Evolutionary conservation across 306 rosid species (phyloP).

Genomic region (Arachis stenosperma): DNA sequence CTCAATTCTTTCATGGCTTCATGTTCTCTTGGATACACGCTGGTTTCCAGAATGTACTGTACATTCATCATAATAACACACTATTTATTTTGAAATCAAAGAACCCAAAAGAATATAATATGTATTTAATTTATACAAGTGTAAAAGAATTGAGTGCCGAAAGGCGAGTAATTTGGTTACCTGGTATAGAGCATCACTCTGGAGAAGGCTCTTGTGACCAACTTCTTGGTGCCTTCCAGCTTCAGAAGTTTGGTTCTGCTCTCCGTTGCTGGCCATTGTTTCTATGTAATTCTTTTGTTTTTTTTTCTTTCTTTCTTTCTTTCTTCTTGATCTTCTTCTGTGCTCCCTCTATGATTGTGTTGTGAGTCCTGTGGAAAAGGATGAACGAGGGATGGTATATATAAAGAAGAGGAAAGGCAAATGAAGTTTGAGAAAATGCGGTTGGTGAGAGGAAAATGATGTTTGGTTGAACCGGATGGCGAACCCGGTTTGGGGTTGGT

Average conservation of each 20-base stretch:
- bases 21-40: slow-evolving; percentile 91
- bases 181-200: slow-evolving; percentile 95
- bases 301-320: background rate
- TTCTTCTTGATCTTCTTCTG: background rate
- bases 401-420: slow-evolving; percentile 30
- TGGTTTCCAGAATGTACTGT: slow-evolving; percentile 83
- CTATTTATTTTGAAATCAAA: slow-evolving; percentile 17
- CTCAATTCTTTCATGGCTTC: slow-evolving; percentile 93
- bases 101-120: background rate
- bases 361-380: slow-evolving; percentile 16
- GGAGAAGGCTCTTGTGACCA: slow-evolving; percentile 97
- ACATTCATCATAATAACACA: slow-evolving; percentile 24
- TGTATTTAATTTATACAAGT: too few species aligned
- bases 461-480: slow-evolving; percentile 58
- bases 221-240: slow-evolving; percentile 89
- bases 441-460: slow-evolving; percentile 23
- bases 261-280: slow-evolving; percentile 70
- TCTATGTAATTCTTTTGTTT: background rate
- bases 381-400: slow-evolving; percentile 12
- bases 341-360: slow-evolving; percentile 9
- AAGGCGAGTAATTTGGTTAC: slow-evolving; percentile 32
- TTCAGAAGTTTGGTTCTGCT: slow-evolving; percentile 53
- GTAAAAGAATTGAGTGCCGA: background rate
- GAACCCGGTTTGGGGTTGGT: slow-evolving; percentile 78
- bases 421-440: slow-evolving; percentile 20